Base-by-base conservation (phyloP, 768 basidiomycete genomes). In the Russula ochroleuca region DNA sequence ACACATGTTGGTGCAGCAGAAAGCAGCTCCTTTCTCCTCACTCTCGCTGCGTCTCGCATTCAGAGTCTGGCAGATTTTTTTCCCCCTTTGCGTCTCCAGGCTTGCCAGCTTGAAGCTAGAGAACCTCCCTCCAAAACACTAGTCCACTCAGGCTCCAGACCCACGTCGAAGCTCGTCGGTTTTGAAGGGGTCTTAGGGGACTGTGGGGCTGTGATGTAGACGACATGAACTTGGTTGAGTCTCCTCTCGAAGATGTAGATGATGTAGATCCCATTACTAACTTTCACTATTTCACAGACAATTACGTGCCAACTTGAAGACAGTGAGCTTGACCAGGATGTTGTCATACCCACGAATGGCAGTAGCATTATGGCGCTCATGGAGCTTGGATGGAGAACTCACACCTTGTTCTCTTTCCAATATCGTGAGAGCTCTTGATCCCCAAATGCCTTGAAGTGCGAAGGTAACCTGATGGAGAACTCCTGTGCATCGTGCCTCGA, bases 61-160 rank as follows among this genome's bases (percentile, higher is more conserved):
- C 21, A 3, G 9, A 1, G 25, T 31, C 57, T 61, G 9, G 51
- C 25, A 25, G 8, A n/a, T 3, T 13, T n/a, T 11, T 48, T 28
- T 28, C 5, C 5, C 28, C 28, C 28, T 28, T 28, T 28, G 28
- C 14, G 19, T 28, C 51, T 48, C 38, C 57, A 54, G 37, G 45
- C 15, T n/a, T 54, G 56, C 54, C 59, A 19, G 15, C 25, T 48
- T 14, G 50, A 21, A n/a, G n/a, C n/a, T n/a, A n/a, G n/a, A n/a
- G 33, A 56, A 61, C 21, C 31, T 59, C 21, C 57, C 57, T 6
- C 38, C 59, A 10, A 64, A 37, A n/a, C 59, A 31, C 59, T 55
- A 55, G 40, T 49, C 35, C 17, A 37, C 54, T 14, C 63, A 64
- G 35, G 31, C 19, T 33, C 63, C 59, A 60, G 54, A 64, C 15